phyloP scores from a whole-genome alignment of 345 rosid genomes.

The Sisymbrium irio region DNA sequence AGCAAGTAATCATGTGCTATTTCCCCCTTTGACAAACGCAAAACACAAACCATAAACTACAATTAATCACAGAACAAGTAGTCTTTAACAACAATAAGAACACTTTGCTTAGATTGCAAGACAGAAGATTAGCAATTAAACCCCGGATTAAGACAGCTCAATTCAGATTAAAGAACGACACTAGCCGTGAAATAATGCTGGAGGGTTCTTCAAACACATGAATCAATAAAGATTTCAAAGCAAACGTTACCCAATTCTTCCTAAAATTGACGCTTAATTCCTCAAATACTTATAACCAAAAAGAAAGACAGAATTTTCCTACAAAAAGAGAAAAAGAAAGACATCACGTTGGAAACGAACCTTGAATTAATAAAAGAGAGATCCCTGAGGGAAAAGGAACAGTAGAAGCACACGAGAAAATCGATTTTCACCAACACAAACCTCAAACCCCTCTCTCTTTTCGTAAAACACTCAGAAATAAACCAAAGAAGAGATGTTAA shows the following conservation, averaged over 20 bases:
- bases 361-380: too few relatives aligned
- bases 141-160: slow-evolving; percentile 21
- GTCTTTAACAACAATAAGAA: slow-evolving; percentile 3
- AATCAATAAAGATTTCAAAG: too few relatives aligned
- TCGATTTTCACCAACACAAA: slow-evolving; percentile 4
- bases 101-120: slow-evolving; percentile 40
- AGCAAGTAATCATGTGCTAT: slow-evolving; percentile 31
- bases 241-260: background rate
- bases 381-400: slow-evolving; percentile 11
- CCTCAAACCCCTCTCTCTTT: background rate
- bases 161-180: background rate
- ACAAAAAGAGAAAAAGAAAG: too few relatives aligned
- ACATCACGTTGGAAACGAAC: too few relatives aligned
- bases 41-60: background rate
- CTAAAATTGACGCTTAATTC: background rate
- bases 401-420: slow-evolving; percentile 40
- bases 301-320: too few relatives aligned
- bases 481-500: slow-evolving; percentile 3
- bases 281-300: too few relatives aligned
- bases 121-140: slow-evolving; percentile 13
- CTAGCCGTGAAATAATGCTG: background rate
- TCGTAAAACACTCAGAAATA: background rate
- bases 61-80: slow-evolving; percentile 8
- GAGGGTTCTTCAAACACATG: too few relatives aligned
- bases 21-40: slow-evolving; percentile 6